Conservation (phyloP, 345 rosid species). For the Eucalyptus curtisii region DNA sequence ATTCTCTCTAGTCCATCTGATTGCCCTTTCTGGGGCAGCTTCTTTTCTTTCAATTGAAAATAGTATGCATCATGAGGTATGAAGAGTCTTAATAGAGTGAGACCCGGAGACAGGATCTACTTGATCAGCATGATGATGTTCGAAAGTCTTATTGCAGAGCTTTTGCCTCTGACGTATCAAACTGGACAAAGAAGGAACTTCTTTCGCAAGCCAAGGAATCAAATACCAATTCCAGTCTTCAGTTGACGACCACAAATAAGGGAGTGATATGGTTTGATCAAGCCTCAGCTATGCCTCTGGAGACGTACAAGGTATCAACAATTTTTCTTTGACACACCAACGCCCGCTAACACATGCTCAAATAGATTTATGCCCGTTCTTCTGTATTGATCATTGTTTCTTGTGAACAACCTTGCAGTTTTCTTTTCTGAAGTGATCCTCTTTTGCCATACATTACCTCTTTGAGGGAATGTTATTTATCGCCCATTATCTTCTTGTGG, state of each 20-base stretch:
- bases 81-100: background rate
- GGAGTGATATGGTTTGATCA: conserved; percentile 88
- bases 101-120: background rate
- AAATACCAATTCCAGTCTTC: conserved; percentile 58
- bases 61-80: background rate
- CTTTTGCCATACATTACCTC: background rate
- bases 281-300: conserved; percentile 83
- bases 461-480: background rate
- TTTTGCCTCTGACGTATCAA: conserved; percentile 52
- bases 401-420: background rate
- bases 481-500: background rate
- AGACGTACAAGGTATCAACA: conserved; percentile 79
- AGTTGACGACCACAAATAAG: conserved; percentile 47
- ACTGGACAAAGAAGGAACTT: conserved; percentile 75
- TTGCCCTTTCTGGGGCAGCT: background rate
- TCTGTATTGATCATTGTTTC: background rate
- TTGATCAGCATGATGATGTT: background rate
- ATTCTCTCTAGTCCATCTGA: background rate
- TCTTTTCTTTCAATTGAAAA: background rate
- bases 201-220: conserved; percentile 58
- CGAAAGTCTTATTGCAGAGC: conserved; percentile 33
- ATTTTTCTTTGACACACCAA: background rate
- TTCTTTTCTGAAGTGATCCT: background rate
- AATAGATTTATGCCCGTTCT: background rate
- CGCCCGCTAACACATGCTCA: background rate